Base-by-base conservation (phyloP, 75 land plant species). In the Isoetes taiwanensis region DNA sequence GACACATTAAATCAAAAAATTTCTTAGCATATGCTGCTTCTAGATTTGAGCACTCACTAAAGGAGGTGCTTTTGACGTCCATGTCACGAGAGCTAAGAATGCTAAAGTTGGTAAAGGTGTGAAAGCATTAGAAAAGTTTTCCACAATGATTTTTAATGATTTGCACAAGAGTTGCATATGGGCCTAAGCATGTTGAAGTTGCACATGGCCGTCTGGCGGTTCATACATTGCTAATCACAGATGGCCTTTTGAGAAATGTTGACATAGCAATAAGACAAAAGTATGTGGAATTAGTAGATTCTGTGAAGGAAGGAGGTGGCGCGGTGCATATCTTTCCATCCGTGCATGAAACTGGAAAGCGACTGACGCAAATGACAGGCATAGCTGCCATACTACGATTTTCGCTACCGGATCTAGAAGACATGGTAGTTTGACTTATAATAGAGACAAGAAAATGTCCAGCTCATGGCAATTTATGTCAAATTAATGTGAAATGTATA, bases 261-360 rank as follows among this genome's bases (percentile, higher is more conserved):
- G 82, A 93, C 62, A 52, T 82, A 30, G 40, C 43, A 2, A 69
- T 77, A 10, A 75, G 98, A 73, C 46, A 72, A 29, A 88, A 74
- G 37, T 93, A 93, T 60, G 90, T 93, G 2, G 79, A 93, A 23
- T 61, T 93, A 54, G 78, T 80, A 2, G 77, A 80, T 4, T 84
- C 98, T 20, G 82, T 93, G 30, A 88, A 89, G 60, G 71, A 64
- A 58, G 74, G 71, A 38, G 98, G 98, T 8, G 98, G 98, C 41
- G 57, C 72, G 39, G 84, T 65, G 25, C 77, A 77, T 60, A 58
- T 89, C 9, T 93, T 93, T 66, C 88, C 98, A 6, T 78, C 86
- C 0, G 79, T 89, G 98, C 98, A 93, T 61, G 74, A 79, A 1
- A 88, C 98, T 34, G 98, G 98, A 26, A 96, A 93, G 69, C 98